These are phyloP conservation scores for Tuber calosporum DNA, from an alignment of 495 filamentous ascomycete genomes.

Conservation along the genomic window DNA sequence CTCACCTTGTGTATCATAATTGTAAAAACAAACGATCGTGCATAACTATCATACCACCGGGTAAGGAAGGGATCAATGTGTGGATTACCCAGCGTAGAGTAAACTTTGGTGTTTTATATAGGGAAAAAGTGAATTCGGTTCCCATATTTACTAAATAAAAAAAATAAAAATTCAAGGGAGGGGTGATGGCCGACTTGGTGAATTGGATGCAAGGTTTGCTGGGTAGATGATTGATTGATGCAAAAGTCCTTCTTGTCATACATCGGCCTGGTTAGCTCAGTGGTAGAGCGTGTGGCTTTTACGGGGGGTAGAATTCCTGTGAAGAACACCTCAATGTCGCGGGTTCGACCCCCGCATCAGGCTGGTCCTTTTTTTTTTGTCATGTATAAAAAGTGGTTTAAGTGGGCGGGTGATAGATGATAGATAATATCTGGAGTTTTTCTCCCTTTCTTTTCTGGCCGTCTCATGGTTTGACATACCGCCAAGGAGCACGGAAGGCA, in stretches of 20 bases:
- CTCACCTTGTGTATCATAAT: too few species aligned
- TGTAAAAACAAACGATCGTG: too few species aligned
- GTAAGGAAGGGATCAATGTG: too few species aligned
- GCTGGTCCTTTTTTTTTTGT: slow-evolving; percentile 12
- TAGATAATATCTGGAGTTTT: background rate
- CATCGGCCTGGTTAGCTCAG: slow-evolving; percentile 18
- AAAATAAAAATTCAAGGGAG: too few species aligned
- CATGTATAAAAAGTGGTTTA: background rate
- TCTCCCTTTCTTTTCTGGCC: background rate
- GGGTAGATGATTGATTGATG: background rate
- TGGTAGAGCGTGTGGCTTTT: slow-evolving; percentile 28
- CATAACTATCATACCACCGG: too few species aligned
- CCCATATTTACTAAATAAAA: too few species aligned
- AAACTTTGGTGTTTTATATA: too few species aligned
- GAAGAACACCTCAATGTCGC: slow-evolving; percentile 17
- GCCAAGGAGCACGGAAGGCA: background rate
- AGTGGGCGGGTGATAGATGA: background rate
- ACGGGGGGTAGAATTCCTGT: background rate
- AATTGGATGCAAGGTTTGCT: too few species aligned
- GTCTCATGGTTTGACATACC: too few species aligned
- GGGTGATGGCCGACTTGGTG: too few species aligned
- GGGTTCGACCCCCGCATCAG: slow-evolving; percentile 16
- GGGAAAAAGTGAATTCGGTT: too few species aligned
- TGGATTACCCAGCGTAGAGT: too few species aligned
- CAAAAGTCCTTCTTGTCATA: background rate